Evolutionary conservation across 257 asterid species (phyloP), one percentile per base, ranked within the genome.

Genomic region (Penstemon newberryi): DNA sequence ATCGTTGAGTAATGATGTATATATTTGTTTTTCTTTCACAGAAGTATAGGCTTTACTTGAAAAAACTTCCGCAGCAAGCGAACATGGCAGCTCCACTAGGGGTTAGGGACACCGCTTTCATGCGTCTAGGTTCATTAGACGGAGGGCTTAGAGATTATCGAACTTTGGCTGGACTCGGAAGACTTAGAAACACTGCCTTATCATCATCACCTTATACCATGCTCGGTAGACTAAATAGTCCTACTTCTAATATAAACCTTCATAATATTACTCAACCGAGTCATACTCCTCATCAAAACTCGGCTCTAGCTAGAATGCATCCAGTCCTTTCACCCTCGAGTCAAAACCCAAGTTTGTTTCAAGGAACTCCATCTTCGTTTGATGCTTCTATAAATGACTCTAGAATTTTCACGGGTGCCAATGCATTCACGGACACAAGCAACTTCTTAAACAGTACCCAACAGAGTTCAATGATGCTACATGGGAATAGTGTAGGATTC

Each of bases 1-100:
- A 56, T 56, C 37, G 37, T 25, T 56, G 61, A 25, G 33, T 25
- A 25, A 25, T 25, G 33, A 25, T 25, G 33, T 25, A 25, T 25
- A 25, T 25, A 33, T 41, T 40, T 13, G 13, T 70, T 70, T 5
- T 38, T 57, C 72, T 65, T 45, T 64, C 74, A 76, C 92, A 91
- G 97, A 91, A 88, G 78, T 91, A 88, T 63, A 73, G 96, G 85
- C 86, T 86, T 63, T 91, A 83, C 81, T 77, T 88, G 83, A 86
- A 85, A 76, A 85, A 91, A 78, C 87, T 88, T 66, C 82, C 75
- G 57, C 96, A 87, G 73, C 90, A 91, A 75, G 96, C 85, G 33
- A 85, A 88, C 82, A 85, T 88, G 89, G 87, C 75, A 46, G 86
- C 95, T 47, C 87, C 89, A 18, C 70, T 86, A 38, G 91, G 97